Percentiles rank a stretch among this genome's conserved stretches.
These are phyloP conservation scores for Omphalotus guepiniiformis DNA, from an alignment of 768 basidiomycete species.

Conservation along the genomic window DNA sequence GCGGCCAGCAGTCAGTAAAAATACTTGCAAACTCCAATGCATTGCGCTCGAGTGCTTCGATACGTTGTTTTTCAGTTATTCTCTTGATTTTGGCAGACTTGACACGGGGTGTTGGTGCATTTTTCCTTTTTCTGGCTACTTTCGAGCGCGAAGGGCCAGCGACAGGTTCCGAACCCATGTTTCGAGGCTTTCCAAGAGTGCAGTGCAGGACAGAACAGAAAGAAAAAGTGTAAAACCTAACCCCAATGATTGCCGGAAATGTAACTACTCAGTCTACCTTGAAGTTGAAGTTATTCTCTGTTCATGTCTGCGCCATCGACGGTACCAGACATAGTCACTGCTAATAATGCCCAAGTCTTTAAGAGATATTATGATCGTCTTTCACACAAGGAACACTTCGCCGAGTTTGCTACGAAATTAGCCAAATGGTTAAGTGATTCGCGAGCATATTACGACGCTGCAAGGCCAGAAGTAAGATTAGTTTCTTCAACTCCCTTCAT, in stretches of 20 bases:
- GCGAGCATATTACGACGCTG: conserved; percentile 49
- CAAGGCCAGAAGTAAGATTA: conserved; percentile 41
- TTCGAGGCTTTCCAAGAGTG: no score
- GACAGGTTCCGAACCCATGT: conserved; percentile 2
- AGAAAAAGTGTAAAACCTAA: no score
- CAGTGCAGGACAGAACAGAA: no score
- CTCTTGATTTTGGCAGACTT: conserved; percentile 24
- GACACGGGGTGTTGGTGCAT: neutral
- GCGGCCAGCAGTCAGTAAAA: no score
- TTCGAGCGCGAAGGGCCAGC: conserved; percentile 5
- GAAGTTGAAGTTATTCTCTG: no score
- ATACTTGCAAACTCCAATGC: conserved; percentile 19
- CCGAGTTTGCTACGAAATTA: neutral
- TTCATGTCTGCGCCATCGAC: no score
- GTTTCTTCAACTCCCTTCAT: neutral
- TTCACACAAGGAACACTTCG: neutral
- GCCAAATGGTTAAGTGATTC: conserved; percentile 13
- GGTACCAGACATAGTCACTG: no score
- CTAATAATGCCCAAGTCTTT: no score
- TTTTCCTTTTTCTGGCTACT: conserved; percentile 2
- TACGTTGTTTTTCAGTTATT: conserved; percentile 29
- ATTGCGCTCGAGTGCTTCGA: conserved; percentile 24
- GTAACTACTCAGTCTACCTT: no score
- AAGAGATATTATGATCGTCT: no score
- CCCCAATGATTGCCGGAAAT: no score